These are phyloP conservation scores for Acacia confusa DNA, from an alignment of 306 rosid species.

Conservation along the genomic window DNA sequence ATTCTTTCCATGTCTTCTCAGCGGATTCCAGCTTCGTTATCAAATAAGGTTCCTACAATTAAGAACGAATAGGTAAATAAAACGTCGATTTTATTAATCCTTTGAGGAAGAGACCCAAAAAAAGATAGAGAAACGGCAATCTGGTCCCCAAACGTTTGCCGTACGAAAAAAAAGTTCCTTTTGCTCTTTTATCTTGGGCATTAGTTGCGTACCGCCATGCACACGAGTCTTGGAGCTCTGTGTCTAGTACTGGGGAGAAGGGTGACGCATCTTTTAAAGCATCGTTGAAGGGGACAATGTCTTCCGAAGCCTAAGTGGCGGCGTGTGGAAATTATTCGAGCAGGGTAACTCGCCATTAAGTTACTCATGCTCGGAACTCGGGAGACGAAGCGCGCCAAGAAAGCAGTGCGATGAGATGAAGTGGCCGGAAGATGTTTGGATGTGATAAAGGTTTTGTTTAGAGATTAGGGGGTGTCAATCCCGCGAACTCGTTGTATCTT, in stretches of 20 bases:
- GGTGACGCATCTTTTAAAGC: conserved; percentile 34
- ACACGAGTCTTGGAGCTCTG: conserved; percentile 51
- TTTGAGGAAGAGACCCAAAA: not conserved
- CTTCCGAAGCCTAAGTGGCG: conserved; percentile 33
- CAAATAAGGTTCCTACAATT: conserved; percentile 81
- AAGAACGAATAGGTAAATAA: conserved; percentile 9
- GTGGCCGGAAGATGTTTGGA: conserved; percentile 8
- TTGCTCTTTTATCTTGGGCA: not conserved
- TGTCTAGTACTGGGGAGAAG: conserved; percentile 32
- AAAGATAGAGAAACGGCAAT: not conserved
- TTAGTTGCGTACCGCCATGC: conserved; percentile 78
- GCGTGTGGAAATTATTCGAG: conserved; percentile 43
- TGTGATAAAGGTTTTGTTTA: not conserved
- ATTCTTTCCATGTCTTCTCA: conserved; percentile 92
- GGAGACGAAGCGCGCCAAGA: not conserved
- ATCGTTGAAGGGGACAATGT: conserved; percentile 39
- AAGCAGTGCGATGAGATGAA: conserved; percentile 7
- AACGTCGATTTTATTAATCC: not conserved
- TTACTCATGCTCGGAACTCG: conserved; percentile 44
- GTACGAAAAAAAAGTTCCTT: no score
- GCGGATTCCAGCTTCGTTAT: conserved; percentile 88
- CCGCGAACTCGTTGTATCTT: not conserved
- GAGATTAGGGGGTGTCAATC: not conserved
- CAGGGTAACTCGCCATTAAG: conserved; percentile 58
- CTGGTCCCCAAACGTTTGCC: not conserved